These are phyloP conservation scores for Chlamydomonas eustigma DNA, from an alignment of 139 green algal genomes.

Conservation along the genomic window DNA sequence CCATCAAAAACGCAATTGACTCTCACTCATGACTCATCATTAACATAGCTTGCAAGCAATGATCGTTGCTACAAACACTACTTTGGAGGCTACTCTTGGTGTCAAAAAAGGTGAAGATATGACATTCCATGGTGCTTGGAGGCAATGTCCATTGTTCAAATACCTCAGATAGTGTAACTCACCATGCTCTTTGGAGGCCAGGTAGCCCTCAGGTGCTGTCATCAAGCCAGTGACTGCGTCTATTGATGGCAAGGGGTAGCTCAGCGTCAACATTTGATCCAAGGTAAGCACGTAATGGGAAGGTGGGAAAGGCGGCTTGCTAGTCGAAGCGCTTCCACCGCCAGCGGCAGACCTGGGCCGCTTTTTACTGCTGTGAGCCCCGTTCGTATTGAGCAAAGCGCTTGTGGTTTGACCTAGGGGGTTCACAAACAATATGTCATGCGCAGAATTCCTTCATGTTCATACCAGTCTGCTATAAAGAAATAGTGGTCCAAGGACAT, in stretches of 20 bases:
- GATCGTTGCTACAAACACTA: conserved; percentile 16
- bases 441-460: too few relatives aligned
- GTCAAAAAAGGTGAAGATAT: background rate
- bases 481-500: too few relatives aligned
- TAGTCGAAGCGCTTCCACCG: background rate
- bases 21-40: too few relatives aligned
- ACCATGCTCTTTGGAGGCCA: conserved; percentile 29
- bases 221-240: conserved; percentile 20
- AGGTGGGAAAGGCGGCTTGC: conserved; percentile 40
- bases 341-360: background rate
- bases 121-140: background rate
- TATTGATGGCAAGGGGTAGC: conserved; percentile 50
- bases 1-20: too few relatives aligned
- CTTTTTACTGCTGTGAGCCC: background rate
- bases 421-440: too few relatives aligned
- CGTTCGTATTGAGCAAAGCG: conserved; percentile 45
- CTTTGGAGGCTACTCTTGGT: conserved; percentile 9
- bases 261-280: conserved; percentile 42
- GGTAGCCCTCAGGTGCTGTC: background rate
- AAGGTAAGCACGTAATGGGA: conserved; percentile 48
- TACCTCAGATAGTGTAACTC: background rate
- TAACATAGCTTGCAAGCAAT: too few relatives aligned
- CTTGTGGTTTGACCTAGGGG: conserved; percentile 42
- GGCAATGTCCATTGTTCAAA: background rate
- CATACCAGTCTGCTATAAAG: too few relatives aligned